Evolutionary conservation across 176 grass and related monocot species (phyloP).

Genomic region (Rhynchospora tenuis): DNA sequence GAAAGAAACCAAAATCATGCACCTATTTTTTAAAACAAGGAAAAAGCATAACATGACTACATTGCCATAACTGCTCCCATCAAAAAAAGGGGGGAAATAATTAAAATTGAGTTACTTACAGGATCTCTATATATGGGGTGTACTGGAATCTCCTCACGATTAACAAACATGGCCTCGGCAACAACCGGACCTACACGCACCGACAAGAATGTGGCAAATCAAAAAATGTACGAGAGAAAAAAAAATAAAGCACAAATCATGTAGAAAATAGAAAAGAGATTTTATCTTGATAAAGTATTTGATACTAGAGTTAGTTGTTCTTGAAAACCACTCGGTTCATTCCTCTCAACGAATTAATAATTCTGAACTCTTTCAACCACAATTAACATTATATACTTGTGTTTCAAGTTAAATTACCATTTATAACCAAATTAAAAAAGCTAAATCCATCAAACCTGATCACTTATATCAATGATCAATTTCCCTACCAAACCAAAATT

Average conservation of each 20-base stretch:
- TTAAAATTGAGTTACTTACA: constrained; percentile 41
- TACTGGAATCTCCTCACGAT: constrained; percentile 91
- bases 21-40: constrained; percentile 46
- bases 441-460: constrained; percentile 2
- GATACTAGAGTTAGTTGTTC: neutral
- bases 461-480: constrained; percentile 1
- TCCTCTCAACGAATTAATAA: neutral
- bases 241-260: neutral
- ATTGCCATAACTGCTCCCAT: no score
- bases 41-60: neutral
- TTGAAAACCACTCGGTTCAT: neutral
- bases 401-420: neutral
- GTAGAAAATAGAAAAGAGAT: neutral
- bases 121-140: constrained; percentile 90
- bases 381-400: neutral
- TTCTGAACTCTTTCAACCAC: neutral
- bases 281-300: neutral
- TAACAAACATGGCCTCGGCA: constrained; percentile 95
- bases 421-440: constrained; percentile 1
- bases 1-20: constrained; percentile 99
- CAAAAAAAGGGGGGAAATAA: neutral
- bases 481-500: neutral
- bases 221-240: neutral
- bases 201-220: neutral
- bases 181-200: constrained; percentile 67